These are phyloP conservation scores for Aspergillus udagawae DNA, from an alignment of 2,329 filamentous ascomycete genomes.

Conservation along the genomic window DNA sequence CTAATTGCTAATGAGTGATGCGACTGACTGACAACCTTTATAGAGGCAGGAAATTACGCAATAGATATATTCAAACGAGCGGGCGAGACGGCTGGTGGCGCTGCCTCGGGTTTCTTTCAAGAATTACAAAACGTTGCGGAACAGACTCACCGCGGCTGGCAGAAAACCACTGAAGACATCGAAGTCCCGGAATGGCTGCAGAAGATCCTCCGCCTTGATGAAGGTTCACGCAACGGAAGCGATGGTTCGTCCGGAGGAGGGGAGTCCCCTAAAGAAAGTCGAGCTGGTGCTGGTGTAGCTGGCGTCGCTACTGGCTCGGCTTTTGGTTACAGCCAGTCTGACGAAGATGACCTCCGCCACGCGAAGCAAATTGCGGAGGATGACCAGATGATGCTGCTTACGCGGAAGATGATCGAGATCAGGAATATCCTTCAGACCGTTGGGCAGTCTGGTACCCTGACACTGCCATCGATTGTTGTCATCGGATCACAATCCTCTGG, in stretches of 20 bases:
- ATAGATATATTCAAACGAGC: slow-evolving; percentile 71
- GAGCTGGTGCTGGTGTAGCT: slow-evolving; percentile 53
- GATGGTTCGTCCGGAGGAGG: slow-evolving; percentile 42
- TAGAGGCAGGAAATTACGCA: slow-evolving; percentile 72
- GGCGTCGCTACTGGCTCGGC: slow-evolving; percentile 70
- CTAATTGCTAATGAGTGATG: not conserved
- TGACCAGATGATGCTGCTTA: slow-evolving; percentile 99
- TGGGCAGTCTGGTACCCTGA: slow-evolving; percentile 83
- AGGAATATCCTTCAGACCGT: slow-evolving; percentile 85
- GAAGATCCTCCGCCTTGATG: slow-evolving; percentile 62
- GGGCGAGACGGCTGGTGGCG: slow-evolving; percentile 64
- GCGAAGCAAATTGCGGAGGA: slow-evolving; percentile 70
- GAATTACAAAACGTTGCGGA: slow-evolving; percentile 70
- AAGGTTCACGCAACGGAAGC: slow-evolving; percentile 53
- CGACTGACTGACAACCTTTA: slow-evolving; percentile 8
- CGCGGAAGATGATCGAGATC: slow-evolving; percentile 99
- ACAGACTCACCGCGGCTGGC: slow-evolving; percentile 77
- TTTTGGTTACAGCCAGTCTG: slow-evolving; percentile 70
- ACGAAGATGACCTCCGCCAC: slow-evolving; percentile 57
- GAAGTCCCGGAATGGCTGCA: slow-evolving; percentile 76
- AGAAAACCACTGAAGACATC: slow-evolving; percentile 73
- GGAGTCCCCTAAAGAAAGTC: slow-evolving; percentile 52
- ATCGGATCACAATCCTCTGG: slow-evolving; percentile 98
- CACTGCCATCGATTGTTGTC: slow-evolving; percentile 94
- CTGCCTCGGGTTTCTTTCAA: slow-evolving; percentile 67